Base-by-base conservation (phyloP, 208 protist species). In the Zelonia costaricensis region DNA sequence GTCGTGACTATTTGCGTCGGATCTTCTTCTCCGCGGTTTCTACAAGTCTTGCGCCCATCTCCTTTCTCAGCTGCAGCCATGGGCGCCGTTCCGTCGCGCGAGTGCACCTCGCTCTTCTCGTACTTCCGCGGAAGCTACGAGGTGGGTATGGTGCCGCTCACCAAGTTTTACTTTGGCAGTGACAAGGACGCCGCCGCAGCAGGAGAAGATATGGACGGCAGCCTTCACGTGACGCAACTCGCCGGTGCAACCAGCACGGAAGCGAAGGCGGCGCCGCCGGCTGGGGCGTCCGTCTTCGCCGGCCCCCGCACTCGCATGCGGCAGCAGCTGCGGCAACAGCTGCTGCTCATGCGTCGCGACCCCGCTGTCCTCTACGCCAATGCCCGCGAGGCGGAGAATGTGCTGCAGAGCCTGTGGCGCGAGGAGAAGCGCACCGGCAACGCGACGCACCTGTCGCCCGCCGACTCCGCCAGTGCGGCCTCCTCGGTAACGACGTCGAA, bases 91-190 rank as follows among this genome's bases (percentile, higher is more conserved):
- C 87, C 87, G 3, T 94, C 87, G 10, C 69, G 65, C 22, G 84
- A 94, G 58, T 67, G 60, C 16, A 77, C 69, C 25, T 78, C 74
- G 16, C 69, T 94, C n/a, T 94, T 90, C 60, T 94, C 87, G 20
- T 91, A 91, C 68, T 91, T 94, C 69, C 62, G 88, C 27, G 88
- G 88, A 15, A 94, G 75, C 31, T 94, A 94, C 67, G 88, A 94
- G 63, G 81, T 89, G 52, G 82, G 88, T 3, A 82, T 94, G 53
- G 84, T 94, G 59, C 88, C 88, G 3, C 74, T 94, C 30, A 91
- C 88, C 0, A 78, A 80, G 40, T 65, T 78, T 31, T 91, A 88
- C 48, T 94, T 94, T 63, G 88, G 84, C 28, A 47, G 35, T 1
- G 69, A 74, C 23, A 25, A 39, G 2, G 69, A 70, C 22, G 25